Base-by-base conservation (phyloP, 495 filamentous ascomycete species). In the Astrothelium macrocarpum region DNA sequence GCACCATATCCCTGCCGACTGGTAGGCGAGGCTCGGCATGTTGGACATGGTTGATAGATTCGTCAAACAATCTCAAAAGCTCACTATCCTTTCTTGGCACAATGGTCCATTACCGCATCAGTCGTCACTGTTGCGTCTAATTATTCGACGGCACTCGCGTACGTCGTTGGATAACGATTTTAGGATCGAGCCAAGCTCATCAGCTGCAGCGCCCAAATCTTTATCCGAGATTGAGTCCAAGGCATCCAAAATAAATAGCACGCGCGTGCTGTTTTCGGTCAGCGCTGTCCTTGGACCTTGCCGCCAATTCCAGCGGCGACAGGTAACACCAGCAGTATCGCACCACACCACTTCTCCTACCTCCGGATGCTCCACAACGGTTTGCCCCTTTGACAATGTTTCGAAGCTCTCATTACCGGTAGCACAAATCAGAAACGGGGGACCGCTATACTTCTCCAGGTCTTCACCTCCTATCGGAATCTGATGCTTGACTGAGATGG, bases 401-500 rank as follows among this genome's bases (percentile, higher is more conserved):
- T 68, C 63, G 42, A 74, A 74, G 1, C 46, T 26, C 34, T 74
- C 72, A 16, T 64, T 36, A n/a, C 72, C 73, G 26, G 65, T 73
- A 9, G 73, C 73, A 7, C 69, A 67, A 31, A 71, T 59, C 59
- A 75, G 59, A 16, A 68, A 66, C 49, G 73, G 72, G n/a, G 68
- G 59, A 0, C 73, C 72, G 32, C 64, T 36, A 63, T 75, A 75
- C 61, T 74, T 74, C 53, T 74, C 72, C 9, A 75, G 56, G 53
- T 75, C 72, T 56, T 75, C 73, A 34, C 72, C 72, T 16, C 72
- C 71, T 0, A 75, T 59, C 9, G 72, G 73, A 32, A 75, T 70
- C 59, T 74, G 71, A 65, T 75, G 66, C 63, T 74, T 75, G 64
- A 75, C 65, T 5, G 72, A 74, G 32, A 75, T 72, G 23, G 72